These are phyloP conservation scores for Epithemia pelagica DNA, from an alignment of 108 stramenopile species.

Conservation along the genomic window DNA sequence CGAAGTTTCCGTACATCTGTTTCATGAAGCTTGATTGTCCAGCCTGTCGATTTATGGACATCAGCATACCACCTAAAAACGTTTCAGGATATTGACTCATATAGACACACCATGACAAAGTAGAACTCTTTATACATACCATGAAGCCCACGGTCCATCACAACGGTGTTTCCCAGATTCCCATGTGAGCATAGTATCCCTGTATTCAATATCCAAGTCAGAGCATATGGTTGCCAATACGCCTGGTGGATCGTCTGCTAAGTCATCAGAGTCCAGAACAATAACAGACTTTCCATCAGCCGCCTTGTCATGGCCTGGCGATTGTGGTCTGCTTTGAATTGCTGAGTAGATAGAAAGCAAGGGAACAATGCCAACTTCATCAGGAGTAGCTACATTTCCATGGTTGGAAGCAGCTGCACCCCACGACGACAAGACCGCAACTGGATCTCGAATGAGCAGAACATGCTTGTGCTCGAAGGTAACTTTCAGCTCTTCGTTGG, in stretches of 20 bases:
- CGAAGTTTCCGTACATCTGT: constrained; percentile 8
- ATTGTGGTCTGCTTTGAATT: constrained; percentile 18
- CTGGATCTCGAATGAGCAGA: constrained; percentile 17
- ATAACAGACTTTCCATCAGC: constrained; percentile 9
- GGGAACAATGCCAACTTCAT: constrained; percentile 76
- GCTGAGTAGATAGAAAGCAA: constrained; percentile 67
- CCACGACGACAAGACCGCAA: constrained; percentile 60
- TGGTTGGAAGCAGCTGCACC: constrained; percentile 41
- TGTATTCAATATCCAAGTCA: constrained; percentile 52
- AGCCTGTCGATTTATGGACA: constrained; percentile 74
- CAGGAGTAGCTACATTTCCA: constrained; percentile 52
- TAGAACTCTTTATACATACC: constrained; percentile 7
- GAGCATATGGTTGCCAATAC: constrained; percentile 41
- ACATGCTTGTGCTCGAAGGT: constrained; percentile 10
- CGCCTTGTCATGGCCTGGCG: not conserved
- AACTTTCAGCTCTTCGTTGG: constrained; percentile 26
- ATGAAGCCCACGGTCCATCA: constrained; percentile 72
- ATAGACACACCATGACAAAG: not conserved
- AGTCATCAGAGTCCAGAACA: constrained; percentile 78
- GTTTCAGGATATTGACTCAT: not conserved
- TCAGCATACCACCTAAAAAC: constrained; percentile 67
- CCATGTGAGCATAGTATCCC: constrained; percentile 67
- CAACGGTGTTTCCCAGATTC: constrained; percentile 55
- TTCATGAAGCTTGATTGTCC: constrained; percentile 21
- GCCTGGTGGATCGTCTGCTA: constrained; percentile 51